These are phyloP conservation scores for Abrus precatorius DNA, from an alignment of 306 rosid genomes.

Conservation along the genomic window DNA sequence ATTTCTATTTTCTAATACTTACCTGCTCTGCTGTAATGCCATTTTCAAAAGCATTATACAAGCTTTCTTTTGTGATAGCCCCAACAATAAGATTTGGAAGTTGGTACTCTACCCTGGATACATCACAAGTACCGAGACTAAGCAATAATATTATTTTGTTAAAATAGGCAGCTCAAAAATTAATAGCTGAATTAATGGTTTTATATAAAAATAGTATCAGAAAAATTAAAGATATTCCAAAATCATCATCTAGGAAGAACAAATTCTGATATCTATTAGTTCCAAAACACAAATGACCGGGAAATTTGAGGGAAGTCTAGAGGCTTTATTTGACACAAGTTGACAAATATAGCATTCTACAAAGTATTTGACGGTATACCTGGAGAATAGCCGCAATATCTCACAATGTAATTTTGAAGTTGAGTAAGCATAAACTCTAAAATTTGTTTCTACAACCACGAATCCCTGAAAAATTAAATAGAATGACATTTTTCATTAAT, in stretches of 20 bases:
- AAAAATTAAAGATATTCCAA: conserved; percentile 24
- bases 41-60: conserved; percentile 92
- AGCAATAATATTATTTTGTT: conserved; percentile 39
- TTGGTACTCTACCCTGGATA: conserved; percentile 89
- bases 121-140: conserved; percentile 37
- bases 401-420: conserved; percentile 91
- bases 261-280: conserved; percentile 28
- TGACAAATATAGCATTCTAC: conserved; percentile 33
- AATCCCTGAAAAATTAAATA: conserved; percentile 67
- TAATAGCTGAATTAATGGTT: conserved; percentile 17
- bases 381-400: conserved; percentile 88
- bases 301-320: conserved; percentile 3
- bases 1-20: conserved; percentile 40
- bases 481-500: conserved; percentile 21
- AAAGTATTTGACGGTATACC: conserved; percentile 58
- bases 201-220: conserved; percentile 8
- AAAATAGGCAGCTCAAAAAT: conserved; percentile 32
- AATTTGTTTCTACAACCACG: conserved; percentile 95
- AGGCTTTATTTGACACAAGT: conserved; percentile 22
- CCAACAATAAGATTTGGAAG: conserved; percentile 98
- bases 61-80: conserved; percentile 96
- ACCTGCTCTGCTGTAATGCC: conserved; percentile 90
- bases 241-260: conserved; percentile 24
- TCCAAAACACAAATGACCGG: background rate
- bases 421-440: conserved; percentile 92